A percentile compares a stretch with the other conserved stretches of the same genome.
Evolutionary conservation across 371 early-diverging fungal genomes (phyloP).

Genomic region (Mortierella sp.): DNA sequence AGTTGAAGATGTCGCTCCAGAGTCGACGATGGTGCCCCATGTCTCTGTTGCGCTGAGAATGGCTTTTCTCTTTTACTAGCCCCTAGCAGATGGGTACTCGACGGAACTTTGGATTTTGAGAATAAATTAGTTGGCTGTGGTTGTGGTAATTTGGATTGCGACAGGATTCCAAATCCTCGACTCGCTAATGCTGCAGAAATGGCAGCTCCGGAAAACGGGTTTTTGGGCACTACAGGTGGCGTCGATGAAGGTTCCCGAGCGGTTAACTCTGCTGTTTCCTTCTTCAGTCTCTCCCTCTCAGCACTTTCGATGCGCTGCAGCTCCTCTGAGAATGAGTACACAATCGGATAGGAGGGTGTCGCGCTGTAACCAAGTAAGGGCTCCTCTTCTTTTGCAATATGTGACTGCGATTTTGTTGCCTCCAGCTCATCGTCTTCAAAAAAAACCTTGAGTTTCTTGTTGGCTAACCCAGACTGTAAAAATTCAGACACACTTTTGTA

Average conservation of each 20-base stretch:
- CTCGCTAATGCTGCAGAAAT: slow-evolving; percentile 17
- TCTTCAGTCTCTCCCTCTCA: not conserved
- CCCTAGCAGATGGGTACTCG: not conserved
- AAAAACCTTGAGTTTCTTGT: slow-evolving; percentile 11
- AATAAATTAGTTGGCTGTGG: slow-evolving; percentile 7
- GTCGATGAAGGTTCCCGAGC: not conserved
- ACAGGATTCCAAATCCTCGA: slow-evolving; percentile 21
- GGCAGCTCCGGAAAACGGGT: slow-evolving; percentile 27
- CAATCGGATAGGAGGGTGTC: slow-evolving; percentile 31
- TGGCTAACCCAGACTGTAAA: slow-evolving; percentile 24
- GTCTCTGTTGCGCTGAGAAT: not conserved
- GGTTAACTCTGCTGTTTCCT: not conserved
- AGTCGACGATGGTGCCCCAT: not conserved
- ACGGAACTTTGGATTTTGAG: not conserved
- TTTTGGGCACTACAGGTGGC: not conserved
- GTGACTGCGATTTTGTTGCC: not conserved
- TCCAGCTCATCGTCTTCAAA: slow-evolving; percentile 14
- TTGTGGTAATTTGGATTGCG: not conserved
- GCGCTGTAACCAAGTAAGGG: not conserved
- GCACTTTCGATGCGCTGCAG: not conserved
- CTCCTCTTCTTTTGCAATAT: not conserved
- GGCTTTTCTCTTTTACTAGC: not conserved
- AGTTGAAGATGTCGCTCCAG: slow-evolving; percentile 27
- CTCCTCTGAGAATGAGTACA: slow-evolving; percentile 39
- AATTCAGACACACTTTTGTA: slow-evolving; percentile 23